Evolutionary conservation across 225 moss, liverwort and hornwort species (phyloP), one percentile per base, ranked within the genome.

Genomic region (Climacium dendroides): DNA sequence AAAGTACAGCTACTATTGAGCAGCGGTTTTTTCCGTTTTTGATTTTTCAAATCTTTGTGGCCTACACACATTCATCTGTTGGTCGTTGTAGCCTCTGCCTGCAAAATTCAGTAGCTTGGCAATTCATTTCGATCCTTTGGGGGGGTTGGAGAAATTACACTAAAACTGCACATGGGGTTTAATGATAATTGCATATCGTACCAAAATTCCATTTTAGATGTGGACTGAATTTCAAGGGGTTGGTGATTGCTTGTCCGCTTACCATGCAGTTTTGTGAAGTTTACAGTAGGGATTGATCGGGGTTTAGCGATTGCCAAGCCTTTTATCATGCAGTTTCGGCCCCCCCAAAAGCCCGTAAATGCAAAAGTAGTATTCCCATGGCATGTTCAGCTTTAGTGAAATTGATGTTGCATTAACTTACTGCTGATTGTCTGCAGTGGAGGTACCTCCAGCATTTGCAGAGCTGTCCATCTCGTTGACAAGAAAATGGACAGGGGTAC

Each of bases 401-500:
- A 43, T 17, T 41, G 54, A 54, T 65, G 58, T 78, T 78, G 28
- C 52, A 76, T 63, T n/a, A n/a, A n/a, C n/a, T n/a, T 50, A 7
- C 39, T 20, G 15, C 65, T 54, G 5, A 9, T 65, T 87, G 15
- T 79, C 62, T 86, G 89, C 93, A 95, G 94, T 92, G 84, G 94
- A 95, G 87, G 92, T 95, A 82, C 93, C 93, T 80, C 74, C 43
- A 75, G 92, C 91, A 20, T 95, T 95, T 90, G 91, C 91, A 39
- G 81, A 90, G 76, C 80, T 92, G 13, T 85, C 84, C 45, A 81
- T 95, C 74, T 71, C 70, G n/a, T 83, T 93, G 92, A 89, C 91
- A 79, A 93, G 91, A 64, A 89, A 92, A 83, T 95, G 94, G 94
- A 90, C 87, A 55, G 89, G 89, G 90, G 94, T 95, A 88, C 22